Percentiles rank a stretch among this genome's conserved stretches.
phyloP scores from a whole-genome alignment of 371 early-diverging fungal genomes.

The Saksenaea vasiformis region DNA sequence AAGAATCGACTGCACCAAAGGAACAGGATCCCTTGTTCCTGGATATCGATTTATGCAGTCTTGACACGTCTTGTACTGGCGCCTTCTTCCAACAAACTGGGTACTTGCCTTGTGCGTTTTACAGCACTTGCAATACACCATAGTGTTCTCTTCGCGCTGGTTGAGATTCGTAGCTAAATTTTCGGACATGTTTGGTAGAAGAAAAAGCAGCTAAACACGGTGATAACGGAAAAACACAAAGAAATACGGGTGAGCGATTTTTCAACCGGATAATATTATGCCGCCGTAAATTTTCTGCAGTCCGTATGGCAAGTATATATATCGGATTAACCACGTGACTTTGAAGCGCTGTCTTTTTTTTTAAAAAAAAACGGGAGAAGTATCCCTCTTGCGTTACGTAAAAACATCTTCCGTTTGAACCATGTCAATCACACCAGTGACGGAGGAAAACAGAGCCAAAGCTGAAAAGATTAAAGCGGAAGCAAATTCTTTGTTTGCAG shows the following conservation, averaged over 20 bases:
- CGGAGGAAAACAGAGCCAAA: constrained; percentile 50
- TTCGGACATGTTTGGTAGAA: not conserved
- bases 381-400: too few species aligned
- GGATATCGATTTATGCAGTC: not conserved
- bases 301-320: too few species aligned
- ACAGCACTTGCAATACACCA: not conserved
- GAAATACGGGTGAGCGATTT: too few species aligned
- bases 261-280: too few species aligned
- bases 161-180: too few species aligned
- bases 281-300: too few species aligned
- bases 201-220: not conserved
- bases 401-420: not conserved
- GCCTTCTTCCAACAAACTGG: not conserved
- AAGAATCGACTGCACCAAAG: too few species aligned
- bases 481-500: constrained; percentile 77
- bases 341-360: too few species aligned
- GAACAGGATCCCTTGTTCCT: not conserved
- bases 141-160: too few species aligned
- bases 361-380: too few species aligned
- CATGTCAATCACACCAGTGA: constrained; percentile 13
- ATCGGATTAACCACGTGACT: too few species aligned
- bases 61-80: not conserved
- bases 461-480: constrained; percentile 73
- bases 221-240: not conserved
- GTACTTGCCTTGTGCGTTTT: not conserved